Conservation (phyloP, 1,284 basidiomycete genomes). For the Flammula alnicola region DNA sequence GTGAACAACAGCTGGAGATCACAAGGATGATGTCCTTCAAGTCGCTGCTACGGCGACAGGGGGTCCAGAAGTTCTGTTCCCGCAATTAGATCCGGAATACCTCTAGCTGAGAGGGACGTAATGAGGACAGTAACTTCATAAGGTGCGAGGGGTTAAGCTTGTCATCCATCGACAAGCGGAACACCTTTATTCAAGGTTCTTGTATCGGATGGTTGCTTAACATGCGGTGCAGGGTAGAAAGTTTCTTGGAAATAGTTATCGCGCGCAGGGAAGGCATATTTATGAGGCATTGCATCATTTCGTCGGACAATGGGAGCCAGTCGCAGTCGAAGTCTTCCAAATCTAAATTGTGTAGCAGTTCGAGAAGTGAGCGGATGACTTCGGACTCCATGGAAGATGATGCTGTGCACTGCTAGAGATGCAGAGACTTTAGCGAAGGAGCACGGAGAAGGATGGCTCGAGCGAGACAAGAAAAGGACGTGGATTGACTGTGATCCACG, state of each 20-base stretch:
- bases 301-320: conserved; percentile 9
- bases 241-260: not conserved
- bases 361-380: not conserved
- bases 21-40: conserved; percentile 2
- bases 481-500: conserved; percentile 3
- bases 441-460: not conserved
- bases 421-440: conserved; percentile 4
- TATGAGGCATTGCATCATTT: not conserved
- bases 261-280: conserved; percentile 5
- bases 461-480: conserved; percentile 1
- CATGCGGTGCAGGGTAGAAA: not conserved
- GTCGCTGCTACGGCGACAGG: not conserved
- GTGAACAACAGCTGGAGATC: conserved; percentile 6
- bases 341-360: conserved; percentile 7
- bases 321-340: conserved; percentile 18
- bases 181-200: not conserved
- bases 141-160: not conserved
- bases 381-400: not conserved
- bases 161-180: conserved; percentile 6
- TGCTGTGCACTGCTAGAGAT: not conserved
- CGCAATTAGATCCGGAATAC: conserved; percentile 1
- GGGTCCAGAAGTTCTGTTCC: not conserved
- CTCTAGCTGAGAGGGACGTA: conserved; percentile 11
- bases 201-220: not conserved
- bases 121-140: not conserved